A percentile compares a stretch with the other conserved stretches of the same genome.
phyloP scores from a whole-genome alignment of 768 basidiomycete genomes.

The Russula sp. region DNA sequence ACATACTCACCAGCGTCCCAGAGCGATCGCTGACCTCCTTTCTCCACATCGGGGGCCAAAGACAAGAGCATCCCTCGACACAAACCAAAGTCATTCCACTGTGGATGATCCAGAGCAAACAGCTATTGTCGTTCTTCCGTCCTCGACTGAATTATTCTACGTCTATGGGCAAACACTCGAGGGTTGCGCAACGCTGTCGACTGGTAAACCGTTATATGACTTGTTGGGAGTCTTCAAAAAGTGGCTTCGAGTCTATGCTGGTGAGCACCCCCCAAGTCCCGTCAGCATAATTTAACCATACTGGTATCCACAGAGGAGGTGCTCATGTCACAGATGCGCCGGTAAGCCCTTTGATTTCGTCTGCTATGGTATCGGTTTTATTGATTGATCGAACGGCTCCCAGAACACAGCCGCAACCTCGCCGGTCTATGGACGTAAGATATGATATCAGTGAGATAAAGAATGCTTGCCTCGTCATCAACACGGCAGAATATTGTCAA shows the following conservation, averaged over 20 bases:
- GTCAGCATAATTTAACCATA: constrained; percentile 13
- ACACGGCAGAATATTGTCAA: constrained; percentile 97
- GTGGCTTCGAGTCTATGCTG: constrained; percentile 91
- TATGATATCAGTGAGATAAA: constrained; percentile 68
- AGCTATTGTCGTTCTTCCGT: constrained; percentile 69
- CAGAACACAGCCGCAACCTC: constrained; percentile 38
- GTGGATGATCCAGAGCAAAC: constrained; percentile 40
- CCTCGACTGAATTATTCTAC: constrained; percentile 94
- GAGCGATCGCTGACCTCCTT: constrained; percentile 87
- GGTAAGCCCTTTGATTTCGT: constrained; percentile 34
- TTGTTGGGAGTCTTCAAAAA: constrained; percentile 79
- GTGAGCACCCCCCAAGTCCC: constrained; percentile 33
- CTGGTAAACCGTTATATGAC: constrained; percentile 76
- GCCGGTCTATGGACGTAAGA: constrained; percentile 75
- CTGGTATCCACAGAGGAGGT: constrained; percentile 67
- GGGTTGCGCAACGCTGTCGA: constrained; percentile 86
- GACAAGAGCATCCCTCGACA: constrained; percentile 63
- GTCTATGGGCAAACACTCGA: constrained; percentile 95
- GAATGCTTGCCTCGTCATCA: constrained; percentile 84
- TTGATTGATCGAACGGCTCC: neutral
- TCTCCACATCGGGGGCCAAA: constrained; percentile 63
- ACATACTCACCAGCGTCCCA: constrained; percentile 28
- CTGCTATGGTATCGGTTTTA: neutral
- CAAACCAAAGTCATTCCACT: constrained; percentile 32
- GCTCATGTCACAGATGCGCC: constrained; percentile 62